phyloP scores from a whole-genome alignment of 2,329 filamentous ascomycete genomes.

The Fusarium aywerte region DNA sequence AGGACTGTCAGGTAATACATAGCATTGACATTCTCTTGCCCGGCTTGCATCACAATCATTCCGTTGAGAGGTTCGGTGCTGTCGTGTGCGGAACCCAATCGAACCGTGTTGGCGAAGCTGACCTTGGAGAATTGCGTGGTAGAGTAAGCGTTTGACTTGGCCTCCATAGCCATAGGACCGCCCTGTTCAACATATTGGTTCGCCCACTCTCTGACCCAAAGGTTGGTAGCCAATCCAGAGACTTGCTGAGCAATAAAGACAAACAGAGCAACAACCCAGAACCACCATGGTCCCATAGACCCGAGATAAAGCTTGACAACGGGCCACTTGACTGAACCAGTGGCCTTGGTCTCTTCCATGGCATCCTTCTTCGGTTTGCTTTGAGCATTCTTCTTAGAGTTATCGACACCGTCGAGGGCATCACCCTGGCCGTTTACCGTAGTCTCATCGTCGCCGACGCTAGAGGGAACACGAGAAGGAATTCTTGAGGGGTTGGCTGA shows the following conservation, averaged over 20 bases:
- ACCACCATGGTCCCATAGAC: slow-evolving; percentile 97
- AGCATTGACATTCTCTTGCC: slow-evolving; percentile 71
- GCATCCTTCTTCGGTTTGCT: slow-evolving; percentile 61
- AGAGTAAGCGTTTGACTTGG: slow-evolving; percentile 41
- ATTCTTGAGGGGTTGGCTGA: slow-evolving; percentile 78
- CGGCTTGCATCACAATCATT: background rate
- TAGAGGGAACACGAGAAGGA: slow-evolving; percentile 82
- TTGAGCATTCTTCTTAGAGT: slow-evolving; percentile 58
- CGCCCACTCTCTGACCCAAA: slow-evolving; percentile 96
- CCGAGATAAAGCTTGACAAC: slow-evolving; percentile 87
- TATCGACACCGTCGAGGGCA: slow-evolving; percentile 57
- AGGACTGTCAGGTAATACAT: slow-evolving; percentile 87
- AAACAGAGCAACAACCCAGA: slow-evolving; percentile 81
- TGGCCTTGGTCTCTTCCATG: slow-evolving; percentile 81
- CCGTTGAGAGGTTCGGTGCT: slow-evolving; percentile 3
- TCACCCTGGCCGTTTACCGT: slow-evolving; percentile 63
- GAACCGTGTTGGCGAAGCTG: slow-evolving; percentile 53
- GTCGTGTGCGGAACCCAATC: slow-evolving; percentile 48
- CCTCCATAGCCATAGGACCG: slow-evolving; percentile 34
- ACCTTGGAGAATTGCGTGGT: slow-evolving; percentile 46
- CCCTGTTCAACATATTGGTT: slow-evolving; percentile 76
- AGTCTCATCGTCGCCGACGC: slow-evolving; percentile 73
- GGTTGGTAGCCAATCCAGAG: slow-evolving; percentile 84
- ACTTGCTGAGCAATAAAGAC: slow-evolving; percentile 87
- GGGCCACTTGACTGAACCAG: slow-evolving; percentile 86